These are phyloP conservation scores for Moniliella sp. DNA, from an alignment of 1,284 basidiomycete genomes.

Conservation along the genomic window DNA sequence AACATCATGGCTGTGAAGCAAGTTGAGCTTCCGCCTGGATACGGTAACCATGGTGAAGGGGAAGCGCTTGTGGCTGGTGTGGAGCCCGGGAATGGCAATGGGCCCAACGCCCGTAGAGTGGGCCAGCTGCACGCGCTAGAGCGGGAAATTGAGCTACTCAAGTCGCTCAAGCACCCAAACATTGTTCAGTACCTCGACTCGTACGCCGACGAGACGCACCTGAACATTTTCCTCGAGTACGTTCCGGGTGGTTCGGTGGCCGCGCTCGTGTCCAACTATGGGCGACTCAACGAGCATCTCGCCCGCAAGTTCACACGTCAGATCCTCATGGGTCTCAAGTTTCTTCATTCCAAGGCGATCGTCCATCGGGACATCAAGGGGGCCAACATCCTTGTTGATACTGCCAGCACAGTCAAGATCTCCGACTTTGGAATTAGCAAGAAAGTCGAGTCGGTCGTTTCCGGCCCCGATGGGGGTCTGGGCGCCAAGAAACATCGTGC, in stretches of 20 bases:
- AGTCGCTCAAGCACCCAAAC: conserved; percentile 81
- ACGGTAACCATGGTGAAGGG: no score
- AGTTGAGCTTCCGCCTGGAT: conserved; percentile 80
- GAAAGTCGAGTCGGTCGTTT: no score
- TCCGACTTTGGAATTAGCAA: conserved; percentile 98
- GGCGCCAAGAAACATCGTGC: neutral
- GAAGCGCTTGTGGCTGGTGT: no score
- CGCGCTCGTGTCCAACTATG: conserved; percentile 80
- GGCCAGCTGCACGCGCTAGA: conserved; percentile 73
- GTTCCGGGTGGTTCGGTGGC: conserved; percentile 93
- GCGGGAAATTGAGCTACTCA: conserved; percentile 81
- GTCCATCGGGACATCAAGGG: conserved; percentile 97
- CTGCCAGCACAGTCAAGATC: conserved; percentile 94
- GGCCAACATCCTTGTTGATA: conserved; percentile 90
- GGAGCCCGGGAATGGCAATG: conserved; percentile 63
- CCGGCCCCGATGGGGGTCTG: no score
- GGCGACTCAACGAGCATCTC: conserved; percentile 81
- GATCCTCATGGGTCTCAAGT: conserved; percentile 71
- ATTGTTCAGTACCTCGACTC: conserved; percentile 79
- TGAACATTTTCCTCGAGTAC: conserved; percentile 97
- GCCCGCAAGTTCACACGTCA: conserved; percentile 86
- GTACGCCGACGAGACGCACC: conserved; percentile 37
- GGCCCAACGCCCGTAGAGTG: no score
- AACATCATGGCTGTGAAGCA: conserved; percentile 99
- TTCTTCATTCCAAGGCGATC: conserved; percentile 79